Evolutionary conservation across 192 early-diverging fungal species (phyloP), one percentile per base, ranked within the genome.

Genomic region (Entomortierella parvispora): DNA sequence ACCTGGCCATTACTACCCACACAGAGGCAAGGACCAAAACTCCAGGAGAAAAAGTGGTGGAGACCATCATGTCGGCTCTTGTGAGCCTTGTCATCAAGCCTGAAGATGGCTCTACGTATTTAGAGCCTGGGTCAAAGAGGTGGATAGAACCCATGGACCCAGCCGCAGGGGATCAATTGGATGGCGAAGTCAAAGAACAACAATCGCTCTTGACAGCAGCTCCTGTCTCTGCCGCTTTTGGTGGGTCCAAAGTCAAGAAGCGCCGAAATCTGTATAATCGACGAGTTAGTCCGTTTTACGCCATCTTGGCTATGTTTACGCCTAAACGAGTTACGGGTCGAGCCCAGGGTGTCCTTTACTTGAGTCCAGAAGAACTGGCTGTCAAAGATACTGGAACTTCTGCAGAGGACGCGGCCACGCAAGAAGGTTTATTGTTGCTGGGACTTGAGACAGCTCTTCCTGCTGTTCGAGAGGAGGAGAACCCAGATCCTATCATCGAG

Each of bases 271-370:
- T 76, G 28, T 76, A 76, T 53, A 76, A 76, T 20, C 43, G 72
- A 10, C 72, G 72, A 8, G 72, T 76, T 44, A 76, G 72, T 50
- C 72, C 72, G 4, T 76, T 76, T 34, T 76, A 76, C 54, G 64
- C 72, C 2, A 60, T 58, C 12, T 44, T 76, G 23, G 51, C 65
- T 6, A 67, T 76, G 52, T 76, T 76, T 31, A 58, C 66, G 17
- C 50, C 64, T 11, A 76, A 62, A 47, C 40, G 64, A 22, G 45
- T 62, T 0, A 45, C 46, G 2, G 65, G 56, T 1, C 54, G 72
- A 23, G 57, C 62, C 22, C 34, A 49, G 20, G 72, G 72, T 9
- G 61, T 76, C 58, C 32, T 67, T 5, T 76, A 76, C 26, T 29
- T 61, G 0, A 53, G 28, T 1, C 32, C 51, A 15, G 61, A 63